Evolutionary conservation across 2,329 filamentous ascomycete species (phyloP).

Genomic region (Xylariaceae sp.): DNA sequence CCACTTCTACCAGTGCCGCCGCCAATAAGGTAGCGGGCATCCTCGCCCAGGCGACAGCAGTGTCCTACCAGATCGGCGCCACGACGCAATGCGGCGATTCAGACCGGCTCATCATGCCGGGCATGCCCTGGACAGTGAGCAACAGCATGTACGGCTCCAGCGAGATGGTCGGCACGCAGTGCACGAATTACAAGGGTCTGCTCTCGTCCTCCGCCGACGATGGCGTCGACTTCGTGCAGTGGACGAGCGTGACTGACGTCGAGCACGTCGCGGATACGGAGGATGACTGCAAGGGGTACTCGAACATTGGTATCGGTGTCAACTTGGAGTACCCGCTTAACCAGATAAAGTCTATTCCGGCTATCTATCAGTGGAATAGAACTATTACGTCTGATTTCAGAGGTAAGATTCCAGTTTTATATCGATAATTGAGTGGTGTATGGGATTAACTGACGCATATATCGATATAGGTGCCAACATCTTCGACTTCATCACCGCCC

Average conservation of each 20-base stretch:
- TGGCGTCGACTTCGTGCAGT: conserved; percentile 13
- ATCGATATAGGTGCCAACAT: conserved; percentile 18
- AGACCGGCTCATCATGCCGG: conserved; percentile 13
- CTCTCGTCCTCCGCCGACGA: conserved; percentile 3
- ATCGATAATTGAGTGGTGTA: no score
- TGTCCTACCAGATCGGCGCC: conserved; percentile 9
- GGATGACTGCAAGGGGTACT: conserved; percentile 18
- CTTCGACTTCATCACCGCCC: conserved; percentile 23
- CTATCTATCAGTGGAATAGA: conserved; percentile 15
- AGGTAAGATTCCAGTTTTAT: conserved; percentile 9
- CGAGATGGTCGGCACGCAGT: conserved; percentile 17
- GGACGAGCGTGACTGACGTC: conserved; percentile 12
- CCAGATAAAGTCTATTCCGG: conserved; percentile 17
- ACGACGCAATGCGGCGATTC: conserved; percentile 15
- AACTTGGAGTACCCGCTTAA: conserved; percentile 13
- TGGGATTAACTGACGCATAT: background rate
- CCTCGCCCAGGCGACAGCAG: conserved; percentile 3
- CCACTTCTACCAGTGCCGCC: background rate
- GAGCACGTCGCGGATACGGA: conserved; percentile 10
- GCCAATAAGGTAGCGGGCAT: background rate
- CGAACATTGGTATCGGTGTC: conserved; percentile 14
- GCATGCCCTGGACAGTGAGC: conserved; percentile 19
- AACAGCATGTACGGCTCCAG: conserved; percentile 19
- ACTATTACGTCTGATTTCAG: conserved; percentile 15
- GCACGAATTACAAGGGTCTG: conserved; percentile 15